Evolutionary conservation across 1,284 basidiomycete species (phyloP), one percentile per base, ranked within the genome.

Genomic region (Ganoderma resinaceum): DNA sequence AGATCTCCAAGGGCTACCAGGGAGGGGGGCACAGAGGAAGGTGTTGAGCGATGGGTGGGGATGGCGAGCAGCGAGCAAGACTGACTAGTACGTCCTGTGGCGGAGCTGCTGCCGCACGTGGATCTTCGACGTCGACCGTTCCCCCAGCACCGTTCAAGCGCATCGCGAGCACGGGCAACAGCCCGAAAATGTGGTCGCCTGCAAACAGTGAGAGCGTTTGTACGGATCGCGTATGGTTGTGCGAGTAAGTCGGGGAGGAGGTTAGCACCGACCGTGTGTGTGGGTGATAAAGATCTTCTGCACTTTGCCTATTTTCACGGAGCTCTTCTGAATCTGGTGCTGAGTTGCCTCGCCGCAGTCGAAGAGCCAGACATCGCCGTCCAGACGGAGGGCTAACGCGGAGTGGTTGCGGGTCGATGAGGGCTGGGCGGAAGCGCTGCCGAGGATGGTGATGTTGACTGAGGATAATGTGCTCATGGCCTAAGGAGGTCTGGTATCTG

Each of bases 331-430:
- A 72, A 98, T 77, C 72, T 92, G 93, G 76, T 91, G 88, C 74
- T 96, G 94, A 1, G 95, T 97, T 4, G 91, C 95, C 79, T 97
- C 95, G 23, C 95, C 96, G 73, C 95, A 95, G 78, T 98, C 96
- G 75, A 97, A 95, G 12, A 98, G 78, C 92, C 92, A 93, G 62
- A 91, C 87, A 81, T 91, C 88, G 31, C 87, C 83, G 31, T 85
- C 85, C 5, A 93, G 80, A 23, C 88, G 85, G 14, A 94, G 74
- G 0, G 91, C 89, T 9, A 90, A 83, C 9, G 91, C 82, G 42
- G 92, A 93, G 74, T 93, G 92, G 73, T 91, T 93, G 62, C 92
- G 83, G 0, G 92, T 92, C 1, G 86, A 85, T 2, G 92, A 93
- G 1, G 92, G 92, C 72, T 91, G 89, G 2, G 92, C 91, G 37